Percentiles rank a stretch among this genome's conserved stretches.
phyloP scores from a whole-genome alignment of 495 filamentous ascomycete genomes.

The Tuber umbilicatum region DNA sequence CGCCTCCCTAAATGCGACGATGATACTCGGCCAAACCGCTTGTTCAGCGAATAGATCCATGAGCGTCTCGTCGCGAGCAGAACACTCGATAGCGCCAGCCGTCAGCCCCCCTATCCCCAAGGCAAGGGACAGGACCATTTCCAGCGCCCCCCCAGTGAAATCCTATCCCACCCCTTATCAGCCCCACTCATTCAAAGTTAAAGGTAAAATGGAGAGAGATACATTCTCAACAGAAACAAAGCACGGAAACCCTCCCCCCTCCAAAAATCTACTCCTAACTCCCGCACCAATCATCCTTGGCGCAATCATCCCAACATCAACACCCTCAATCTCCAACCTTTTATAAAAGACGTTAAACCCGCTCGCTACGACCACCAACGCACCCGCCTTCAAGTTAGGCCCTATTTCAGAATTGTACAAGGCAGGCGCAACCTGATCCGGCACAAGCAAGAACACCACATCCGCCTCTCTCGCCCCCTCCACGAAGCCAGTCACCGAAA shows the following conservation, averaged over 20 bases:
- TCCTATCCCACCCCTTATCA: neutral
- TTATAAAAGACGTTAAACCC: constrained; percentile 18
- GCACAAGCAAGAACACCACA: constrained; percentile 16
- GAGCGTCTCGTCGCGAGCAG: constrained; percentile 17
- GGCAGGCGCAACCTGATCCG: constrained; percentile 13
- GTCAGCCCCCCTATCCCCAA: constrained; percentile 14
- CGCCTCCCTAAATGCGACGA: constrained; percentile 19
- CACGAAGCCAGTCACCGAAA: constrained; percentile 1
- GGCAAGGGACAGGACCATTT: constrained; percentile 8
- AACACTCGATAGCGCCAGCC: constrained; percentile 17
- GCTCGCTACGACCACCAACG: constrained; percentile 8
- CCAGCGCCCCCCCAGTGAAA: constrained; percentile 9
- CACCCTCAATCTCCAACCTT: neutral
- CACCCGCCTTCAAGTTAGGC: constrained; percentile 2
- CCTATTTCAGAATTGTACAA: constrained; percentile 13
- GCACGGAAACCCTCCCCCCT: constrained; percentile 21
- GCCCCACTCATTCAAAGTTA: neutral
- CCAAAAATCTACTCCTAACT: constrained; percentile 16
- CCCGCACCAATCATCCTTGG: constrained; percentile 21
- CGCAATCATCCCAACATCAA: constrained; percentile 14
- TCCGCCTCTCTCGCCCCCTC: constrained; percentile 7
- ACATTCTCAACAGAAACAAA: constrained; percentile 21
- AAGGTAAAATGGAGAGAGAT: neutral
- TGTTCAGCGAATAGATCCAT: constrained; percentile 24
- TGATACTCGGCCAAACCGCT: constrained; percentile 24